phyloP scores from a whole-genome alignment of 1,139 yeast genomes.

The Candida sp. region DNA sequence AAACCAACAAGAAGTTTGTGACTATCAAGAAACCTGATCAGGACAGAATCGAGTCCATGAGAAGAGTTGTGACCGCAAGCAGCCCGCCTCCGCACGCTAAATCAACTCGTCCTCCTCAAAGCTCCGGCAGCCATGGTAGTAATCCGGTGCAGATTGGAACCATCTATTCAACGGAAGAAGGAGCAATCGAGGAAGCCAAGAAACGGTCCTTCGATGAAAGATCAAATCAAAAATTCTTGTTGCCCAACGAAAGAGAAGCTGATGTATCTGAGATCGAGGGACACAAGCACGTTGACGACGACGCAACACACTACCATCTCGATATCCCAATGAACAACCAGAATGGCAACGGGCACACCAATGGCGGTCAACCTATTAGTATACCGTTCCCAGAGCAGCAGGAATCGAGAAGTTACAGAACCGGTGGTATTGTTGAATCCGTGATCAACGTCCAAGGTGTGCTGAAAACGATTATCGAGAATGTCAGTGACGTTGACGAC shows the following conservation, averaged over 20 bases:
- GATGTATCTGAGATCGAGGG: constrained; percentile 29
- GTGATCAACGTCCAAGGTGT: constrained; percentile 88
- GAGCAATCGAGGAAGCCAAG: constrained; percentile 46
- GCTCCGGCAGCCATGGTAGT: background rate
- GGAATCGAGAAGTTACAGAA: constrained; percentile 45
- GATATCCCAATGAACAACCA: constrained; percentile 7
- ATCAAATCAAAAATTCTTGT: constrained; percentile 20
- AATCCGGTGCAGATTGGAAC: constrained; percentile 29
- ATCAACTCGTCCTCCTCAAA: background rate
- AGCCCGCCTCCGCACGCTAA: constrained; percentile 10
- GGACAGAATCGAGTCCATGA: constrained; percentile 27
- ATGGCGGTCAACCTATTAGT: constrained; percentile 4
- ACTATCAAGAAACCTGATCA: constrained; percentile 62
- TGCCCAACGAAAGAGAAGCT: constrained; percentile 32
- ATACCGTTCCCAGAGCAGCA: constrained; percentile 26
- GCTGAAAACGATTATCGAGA: constrained; percentile 84
- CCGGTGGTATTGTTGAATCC: constrained; percentile 83
- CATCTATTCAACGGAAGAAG: constrained; percentile 54
- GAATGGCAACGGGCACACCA: background rate
- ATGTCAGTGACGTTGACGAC: constrained; percentile 47
- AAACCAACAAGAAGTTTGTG: constrained; percentile 71
- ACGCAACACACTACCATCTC: constrained; percentile 6
- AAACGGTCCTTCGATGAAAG: constrained; percentile 15
- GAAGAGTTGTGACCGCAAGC: constrained; percentile 20
- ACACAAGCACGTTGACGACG: constrained; percentile 3